Base-by-base conservation (phyloP, 352 stramenopile species). In the Globisporangium parvum region DNA sequence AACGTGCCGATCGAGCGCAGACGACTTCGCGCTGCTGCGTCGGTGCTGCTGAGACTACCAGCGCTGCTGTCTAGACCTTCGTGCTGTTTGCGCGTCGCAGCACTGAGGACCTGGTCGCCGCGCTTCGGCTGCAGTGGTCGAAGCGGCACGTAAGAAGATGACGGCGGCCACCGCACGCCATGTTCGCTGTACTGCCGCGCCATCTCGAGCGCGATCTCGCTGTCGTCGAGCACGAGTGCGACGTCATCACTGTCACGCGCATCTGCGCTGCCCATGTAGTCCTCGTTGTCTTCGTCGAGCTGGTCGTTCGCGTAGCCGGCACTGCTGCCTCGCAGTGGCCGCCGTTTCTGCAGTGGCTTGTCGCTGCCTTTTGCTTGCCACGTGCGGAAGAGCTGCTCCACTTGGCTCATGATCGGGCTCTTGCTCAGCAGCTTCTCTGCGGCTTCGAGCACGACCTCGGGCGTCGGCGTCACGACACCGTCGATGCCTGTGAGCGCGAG, bases 401-500 rank as follows among this genome's bases (percentile, higher is more conserved):
- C 69, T 33, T 75, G 56, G 15, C 57, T 44, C 55, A 72, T 69
- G 33, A 65, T 65, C 20, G 65, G 51, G n/a, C 42, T 65, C 26
- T 70, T 72, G 0, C 51, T 42, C 6, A 33, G 47, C n/a, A 72
- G 64, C 24, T 68, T 67, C 20, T 72, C 31, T 20, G 41, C 37
- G 2, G 69, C 69, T 21, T 74, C 63, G 15, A 68, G 14, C 2
- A 59, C 66, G 12, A 67, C 55, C 14, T 68, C 63, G 18, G 63
- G 59, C 17, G 62, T 60, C 5, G 54, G 49, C 14, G 66, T 73
- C 44, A 72, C 51, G 12, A 75, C 59, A 1, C 69, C 69, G 20
- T 77, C 48, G n/a, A 77, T 47, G n/a, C 66, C 69, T 3, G 63
- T 57, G 15, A 74, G 60, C 42, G 68, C 54, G 1, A 77, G 57